A percentile compares a stretch with the other conserved stretches of the same genome.
phyloP scores from a whole-genome alignment of 202 grass and related monocot genomes.

The Digitaria exilis region DNA sequence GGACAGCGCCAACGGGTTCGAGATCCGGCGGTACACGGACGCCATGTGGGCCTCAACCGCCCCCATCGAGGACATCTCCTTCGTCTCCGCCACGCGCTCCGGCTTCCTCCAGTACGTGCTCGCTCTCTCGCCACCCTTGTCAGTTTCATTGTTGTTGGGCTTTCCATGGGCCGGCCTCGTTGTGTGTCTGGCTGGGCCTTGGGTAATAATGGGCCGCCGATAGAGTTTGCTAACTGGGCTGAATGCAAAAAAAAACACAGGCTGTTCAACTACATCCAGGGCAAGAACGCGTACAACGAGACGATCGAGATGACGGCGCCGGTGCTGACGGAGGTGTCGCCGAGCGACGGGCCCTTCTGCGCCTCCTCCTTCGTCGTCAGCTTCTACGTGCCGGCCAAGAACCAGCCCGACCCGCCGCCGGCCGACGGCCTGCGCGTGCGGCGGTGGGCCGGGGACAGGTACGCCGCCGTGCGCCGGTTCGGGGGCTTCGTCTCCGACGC shows the following conservation, averaged over 20 bases:
- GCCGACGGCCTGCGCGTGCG: slow-evolving; percentile 67
- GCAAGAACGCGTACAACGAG: slow-evolving; percentile 62
- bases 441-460: slow-evolving; percentile 55
- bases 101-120: slow-evolving; percentile 76
- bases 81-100: slow-evolving; percentile 75
- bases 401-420: slow-evolving; percentile 72
- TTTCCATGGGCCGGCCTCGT: background rate
- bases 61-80: slow-evolving; percentile 84
- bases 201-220: background rate
- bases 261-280: slow-evolving; percentile 90
- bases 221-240: background rate
- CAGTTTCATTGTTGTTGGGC: background rate
- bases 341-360: slow-evolving; percentile 82
- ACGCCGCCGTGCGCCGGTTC: slow-evolving; percentile 77
- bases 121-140: background rate
- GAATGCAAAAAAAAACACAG: too few species aligned
- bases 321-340: slow-evolving; percentile 68
- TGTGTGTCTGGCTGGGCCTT: background rate
- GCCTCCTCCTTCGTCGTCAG: slow-evolving; percentile 76
- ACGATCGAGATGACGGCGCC: slow-evolving; percentile 94
- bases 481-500: slow-evolving; percentile 69
- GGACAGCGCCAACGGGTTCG: slow-evolving; percentile 84
- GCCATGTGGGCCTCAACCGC: slow-evolving; percentile 69
- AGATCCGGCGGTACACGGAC: slow-evolving; percentile 82
- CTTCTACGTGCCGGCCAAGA: slow-evolving; percentile 83